A percentile compares a stretch with the other conserved stretches of the same genome.
Conservation (phyloP, 768 basidiomycete genomes). For the Boletus speciosus region DNA sequence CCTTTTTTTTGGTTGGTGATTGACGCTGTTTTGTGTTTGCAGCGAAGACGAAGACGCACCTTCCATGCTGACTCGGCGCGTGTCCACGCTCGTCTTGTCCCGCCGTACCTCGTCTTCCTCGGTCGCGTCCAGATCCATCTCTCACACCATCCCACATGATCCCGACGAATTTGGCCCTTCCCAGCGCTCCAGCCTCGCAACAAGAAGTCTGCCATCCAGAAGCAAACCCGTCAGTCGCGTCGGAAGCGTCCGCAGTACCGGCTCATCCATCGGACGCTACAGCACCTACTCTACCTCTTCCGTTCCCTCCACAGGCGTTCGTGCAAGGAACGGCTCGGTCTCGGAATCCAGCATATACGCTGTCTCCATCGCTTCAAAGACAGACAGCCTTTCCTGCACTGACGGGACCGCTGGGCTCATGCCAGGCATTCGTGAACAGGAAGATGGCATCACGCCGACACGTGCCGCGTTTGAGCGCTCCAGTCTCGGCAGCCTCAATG, state of each 20-base stretch:
- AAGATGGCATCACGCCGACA: slow-evolving; percentile 30
- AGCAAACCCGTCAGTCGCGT: slow-evolving; percentile 21
- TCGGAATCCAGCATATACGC: slow-evolving; percentile 21
- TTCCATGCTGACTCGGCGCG: slow-evolving; percentile 58
- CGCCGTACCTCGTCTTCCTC: slow-evolving; percentile 46
- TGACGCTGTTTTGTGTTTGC: slow-evolving; percentile 5
- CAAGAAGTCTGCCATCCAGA: slow-evolving; percentile 23
- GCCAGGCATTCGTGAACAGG: slow-evolving; percentile 29
- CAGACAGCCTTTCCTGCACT: not conserved
- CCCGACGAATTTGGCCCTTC: slow-evolving; percentile 27
- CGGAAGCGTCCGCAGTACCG: slow-evolving; percentile 17
- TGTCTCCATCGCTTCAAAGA: slow-evolving; percentile 13
- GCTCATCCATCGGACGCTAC: slow-evolving; percentile 24
- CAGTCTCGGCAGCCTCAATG: slow-evolving; percentile 24
- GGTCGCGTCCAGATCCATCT: slow-evolving; percentile 27
- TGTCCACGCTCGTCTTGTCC: slow-evolving; percentile 54
- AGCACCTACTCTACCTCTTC: slow-evolving; percentile 24
- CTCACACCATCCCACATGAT: slow-evolving; percentile 2
- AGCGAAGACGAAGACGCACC: slow-evolving; percentile 76
- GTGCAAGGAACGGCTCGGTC: slow-evolving; percentile 12
- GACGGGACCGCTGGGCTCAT: slow-evolving; percentile 18
- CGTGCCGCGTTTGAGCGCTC: slow-evolving; percentile 27
- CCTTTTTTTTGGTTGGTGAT: not conserved
- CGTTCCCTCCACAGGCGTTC: not conserved
- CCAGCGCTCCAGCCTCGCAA: slow-evolving; percentile 7